phyloP scores from a whole-genome alignment of 176 grass and related monocot genomes.

The Eleusine coracana region DNA sequence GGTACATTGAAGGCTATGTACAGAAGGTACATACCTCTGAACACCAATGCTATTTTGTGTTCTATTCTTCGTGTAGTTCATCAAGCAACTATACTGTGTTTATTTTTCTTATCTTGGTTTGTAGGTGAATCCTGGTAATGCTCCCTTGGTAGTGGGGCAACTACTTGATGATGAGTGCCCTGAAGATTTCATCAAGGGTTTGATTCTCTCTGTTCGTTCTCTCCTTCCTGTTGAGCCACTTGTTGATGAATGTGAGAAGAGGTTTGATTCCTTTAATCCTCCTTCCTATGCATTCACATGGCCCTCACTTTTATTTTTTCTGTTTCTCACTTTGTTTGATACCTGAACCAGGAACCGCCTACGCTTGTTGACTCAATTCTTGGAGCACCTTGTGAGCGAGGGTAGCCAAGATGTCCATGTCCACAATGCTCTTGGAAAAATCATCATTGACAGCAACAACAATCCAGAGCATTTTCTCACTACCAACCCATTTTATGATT shows the following conservation, averaged over 20 bases:
- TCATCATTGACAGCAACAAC: conserved; percentile 97
- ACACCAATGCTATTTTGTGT: conserved; percentile 8
- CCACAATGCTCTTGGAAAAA: conserved; percentile 95
- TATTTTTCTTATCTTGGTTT: conserved; percentile 26
- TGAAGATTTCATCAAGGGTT: conserved; percentile 98
- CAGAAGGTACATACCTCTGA: conserved; percentile 63
- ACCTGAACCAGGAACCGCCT: conserved; percentile 72
- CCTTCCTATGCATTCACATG: not conserved
- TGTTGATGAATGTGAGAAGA: conserved; percentile 96
- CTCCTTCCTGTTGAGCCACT: conserved; percentile 93
- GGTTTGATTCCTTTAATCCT: conserved; percentile 38
- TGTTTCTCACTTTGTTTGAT: conserved; percentile 34
- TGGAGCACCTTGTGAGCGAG: conserved; percentile 91
- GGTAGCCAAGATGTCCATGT: conserved; percentile 99
- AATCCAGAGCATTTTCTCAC: conserved; percentile 97
- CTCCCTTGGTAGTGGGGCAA: conserved; percentile 89
- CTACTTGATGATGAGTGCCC: conserved; percentile 94
- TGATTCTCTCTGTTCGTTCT: conserved; percentile 92
- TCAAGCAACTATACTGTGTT: not conserved
- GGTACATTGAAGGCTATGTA: conserved; percentile 99
- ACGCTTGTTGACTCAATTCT: conserved; percentile 79
- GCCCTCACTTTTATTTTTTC: not conserved
- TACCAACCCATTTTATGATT: conserved; percentile 97
- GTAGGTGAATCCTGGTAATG: conserved; percentile 95
- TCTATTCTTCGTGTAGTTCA: not conserved